Evolutionary conservation across 805 yeast genomes (phyloP).

Genomic region (Vanderwaltozyma verrucispora): DNA sequence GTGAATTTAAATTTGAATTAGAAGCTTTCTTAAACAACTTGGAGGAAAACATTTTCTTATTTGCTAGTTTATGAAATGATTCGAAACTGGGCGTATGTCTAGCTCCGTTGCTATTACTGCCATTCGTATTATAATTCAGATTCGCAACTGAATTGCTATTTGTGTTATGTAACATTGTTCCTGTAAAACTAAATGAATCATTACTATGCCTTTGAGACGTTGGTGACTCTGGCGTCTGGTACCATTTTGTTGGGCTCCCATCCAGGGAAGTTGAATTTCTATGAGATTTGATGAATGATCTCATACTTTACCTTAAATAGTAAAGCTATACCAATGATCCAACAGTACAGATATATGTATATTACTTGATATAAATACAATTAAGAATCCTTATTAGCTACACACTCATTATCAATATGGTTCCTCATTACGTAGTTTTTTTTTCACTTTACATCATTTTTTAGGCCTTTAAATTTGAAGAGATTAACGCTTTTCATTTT

Average conservation of each 20-base stretch:
- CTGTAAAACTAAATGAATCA: constrained; percentile 4
- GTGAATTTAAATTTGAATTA: constrained; percentile 6
- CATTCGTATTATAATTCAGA: not conserved
- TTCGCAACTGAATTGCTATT: not conserved
- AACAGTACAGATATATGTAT: not conserved
- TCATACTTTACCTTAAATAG: constrained; percentile 15
- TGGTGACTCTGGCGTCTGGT: constrained; percentile 2
- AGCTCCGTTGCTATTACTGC: constrained; percentile 1
- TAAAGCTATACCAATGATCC: too few relatives aligned
- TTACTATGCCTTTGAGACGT: constrained; percentile 7
- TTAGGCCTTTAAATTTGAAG: too few relatives aligned
- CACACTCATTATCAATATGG: too few relatives aligned
- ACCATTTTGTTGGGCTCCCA: constrained; percentile 10
- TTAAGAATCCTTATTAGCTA: too few relatives aligned
- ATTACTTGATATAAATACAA: too few relatives aligned
- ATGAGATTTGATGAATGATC: constrained; percentile 33
- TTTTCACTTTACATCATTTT: too few relatives aligned
- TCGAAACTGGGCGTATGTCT: constrained; percentile 18
- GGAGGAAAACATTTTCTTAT: constrained; percentile 20
- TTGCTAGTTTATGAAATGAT: constrained; percentile 21
- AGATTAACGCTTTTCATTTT: too few relatives aligned
- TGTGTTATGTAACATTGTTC: not conserved
- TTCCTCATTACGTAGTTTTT: too few relatives aligned
- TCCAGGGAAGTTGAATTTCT: constrained; percentile 28
- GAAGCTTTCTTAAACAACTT: constrained; percentile 22